These are phyloP conservation scores for Fagus crenata DNA, from an alignment of 306 rosid genomes.

Conservation along the genomic window DNA sequence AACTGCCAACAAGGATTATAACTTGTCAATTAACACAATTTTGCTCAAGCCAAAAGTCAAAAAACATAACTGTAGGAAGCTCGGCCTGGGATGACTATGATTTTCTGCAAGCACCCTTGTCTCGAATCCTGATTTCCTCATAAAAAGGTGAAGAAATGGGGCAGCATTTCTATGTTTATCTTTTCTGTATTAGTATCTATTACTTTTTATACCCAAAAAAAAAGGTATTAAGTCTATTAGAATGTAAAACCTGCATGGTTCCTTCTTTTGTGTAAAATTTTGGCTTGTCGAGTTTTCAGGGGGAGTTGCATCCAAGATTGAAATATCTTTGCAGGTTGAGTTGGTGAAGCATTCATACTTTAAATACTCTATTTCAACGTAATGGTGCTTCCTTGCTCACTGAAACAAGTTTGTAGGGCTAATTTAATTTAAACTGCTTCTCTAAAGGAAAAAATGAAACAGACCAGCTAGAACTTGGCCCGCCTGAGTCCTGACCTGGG, in stretches of 20 bases:
- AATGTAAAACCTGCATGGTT: not conserved
- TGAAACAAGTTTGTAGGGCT: not conserved
- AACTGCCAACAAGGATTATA: not conserved
- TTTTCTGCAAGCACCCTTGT: not conserved
- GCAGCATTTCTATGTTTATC: not conserved
- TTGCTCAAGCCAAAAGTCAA: no score
- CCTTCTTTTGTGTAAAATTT: not conserved
- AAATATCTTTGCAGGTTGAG: not conserved
- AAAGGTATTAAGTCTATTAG: not conserved
- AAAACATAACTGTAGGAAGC: no score
- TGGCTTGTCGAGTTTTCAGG: not conserved
- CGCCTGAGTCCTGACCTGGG: not conserved
- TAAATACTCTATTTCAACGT: not conserved
- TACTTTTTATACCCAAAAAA: no score
- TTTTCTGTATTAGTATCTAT: not conserved
- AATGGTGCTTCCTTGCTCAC: not conserved
- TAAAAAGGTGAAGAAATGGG: not conserved
- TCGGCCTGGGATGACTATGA: no score
- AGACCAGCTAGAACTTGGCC: not conserved
- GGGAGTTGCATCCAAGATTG: not conserved
- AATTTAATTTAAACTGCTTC: not conserved
- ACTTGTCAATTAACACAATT: not conserved
- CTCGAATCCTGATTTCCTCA: not conserved
- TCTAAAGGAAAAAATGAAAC: not conserved
- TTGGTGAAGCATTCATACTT: not conserved